A percentile compares a stretch with the other conserved stretches of the same genome.
These are phyloP conservation scores for Diaporthe caulivora DNA, from an alignment of 2,329 filamentous ascomycete species.

Conservation along the genomic window DNA sequence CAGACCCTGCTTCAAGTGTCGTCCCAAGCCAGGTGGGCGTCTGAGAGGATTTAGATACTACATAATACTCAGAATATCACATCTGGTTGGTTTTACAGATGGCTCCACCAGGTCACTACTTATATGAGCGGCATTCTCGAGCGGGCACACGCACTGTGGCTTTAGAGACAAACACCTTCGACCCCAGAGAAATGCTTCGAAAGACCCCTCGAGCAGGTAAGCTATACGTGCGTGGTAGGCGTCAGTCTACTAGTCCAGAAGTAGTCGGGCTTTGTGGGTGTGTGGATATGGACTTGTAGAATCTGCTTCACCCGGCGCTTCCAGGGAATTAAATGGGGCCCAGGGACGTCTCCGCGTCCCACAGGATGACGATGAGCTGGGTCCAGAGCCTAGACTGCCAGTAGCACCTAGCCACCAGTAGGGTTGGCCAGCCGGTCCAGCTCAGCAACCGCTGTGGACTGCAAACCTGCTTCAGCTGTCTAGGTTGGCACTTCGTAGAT, in stretches of 20 bases:
- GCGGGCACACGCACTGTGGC: neutral
- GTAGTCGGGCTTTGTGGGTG: neutral
- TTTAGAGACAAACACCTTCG: neutral
- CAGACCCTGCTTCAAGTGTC: neutral
- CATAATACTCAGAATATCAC: neutral
- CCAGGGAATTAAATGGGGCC: constrained; percentile 11
- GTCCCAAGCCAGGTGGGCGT: neutral
- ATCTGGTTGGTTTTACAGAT: neutral
- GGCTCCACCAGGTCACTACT: neutral
- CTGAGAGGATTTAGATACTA: neutral
- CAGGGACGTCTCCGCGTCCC: constrained; percentile 15
- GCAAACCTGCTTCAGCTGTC: neutral
- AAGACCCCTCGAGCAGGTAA: neutral
- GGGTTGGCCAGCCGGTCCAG: neutral
- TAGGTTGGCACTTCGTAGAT: no score
- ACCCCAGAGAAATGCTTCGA: neutral
- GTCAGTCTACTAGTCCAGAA: neutral
- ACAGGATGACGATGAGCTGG: constrained; percentile 27
- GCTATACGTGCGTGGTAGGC: neutral
- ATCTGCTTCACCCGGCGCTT: constrained; percentile 8
- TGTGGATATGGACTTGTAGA: neutral
- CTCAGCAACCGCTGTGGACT: neutral
- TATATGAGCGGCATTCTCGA: neutral
- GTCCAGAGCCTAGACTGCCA: constrained; percentile 11
- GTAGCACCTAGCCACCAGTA: neutral